Conservation (phyloP, 768 basidiomycete genomes). For the Termitomyces sp. region DNA sequence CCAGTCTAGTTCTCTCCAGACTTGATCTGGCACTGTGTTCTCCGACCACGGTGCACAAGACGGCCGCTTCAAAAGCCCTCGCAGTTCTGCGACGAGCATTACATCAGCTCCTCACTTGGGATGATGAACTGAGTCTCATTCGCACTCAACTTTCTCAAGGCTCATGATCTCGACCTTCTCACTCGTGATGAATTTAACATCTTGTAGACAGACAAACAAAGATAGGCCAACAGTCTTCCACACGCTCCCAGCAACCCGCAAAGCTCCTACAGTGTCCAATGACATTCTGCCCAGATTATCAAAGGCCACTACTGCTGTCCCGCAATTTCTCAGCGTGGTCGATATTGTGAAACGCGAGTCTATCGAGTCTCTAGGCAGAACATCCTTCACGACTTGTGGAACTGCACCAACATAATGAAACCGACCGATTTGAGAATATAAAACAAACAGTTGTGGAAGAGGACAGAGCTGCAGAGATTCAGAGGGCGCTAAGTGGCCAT, state of each 20-base stretch:
- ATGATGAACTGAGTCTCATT: constrained; percentile 47
- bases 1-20: too few species aligned
- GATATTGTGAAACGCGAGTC: constrained; percentile 87
- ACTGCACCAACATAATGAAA: constrained; percentile 73
- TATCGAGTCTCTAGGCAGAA: constrained; percentile 43
- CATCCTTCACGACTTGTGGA: constrained; percentile 41
- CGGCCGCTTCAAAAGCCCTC: too few species aligned
- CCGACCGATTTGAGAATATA: constrained; percentile 49
- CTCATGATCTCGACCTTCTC: constrained; percentile 17
- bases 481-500: constrained; percentile 48
- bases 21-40: too few species aligned
- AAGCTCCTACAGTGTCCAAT: background rate
- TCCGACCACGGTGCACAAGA: too few species aligned
- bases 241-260: constrained; percentile 40
- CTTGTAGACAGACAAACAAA: constrained; percentile 36
- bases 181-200: background rate
- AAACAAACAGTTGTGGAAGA: constrained; percentile 20
- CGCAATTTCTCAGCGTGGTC: constrained; percentile 69
- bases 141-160: constrained; percentile 51
- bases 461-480: constrained; percentile 31
- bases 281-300: constrained; percentile 14
- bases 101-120: constrained; percentile 21
- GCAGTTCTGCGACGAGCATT: too few species aligned
- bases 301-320: constrained; percentile 36
- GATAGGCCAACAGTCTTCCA: constrained; percentile 50